Conservation (phyloP, 2,329 filamentous ascomycete genomes). For the Verticillium nonalfalfae region DNA sequence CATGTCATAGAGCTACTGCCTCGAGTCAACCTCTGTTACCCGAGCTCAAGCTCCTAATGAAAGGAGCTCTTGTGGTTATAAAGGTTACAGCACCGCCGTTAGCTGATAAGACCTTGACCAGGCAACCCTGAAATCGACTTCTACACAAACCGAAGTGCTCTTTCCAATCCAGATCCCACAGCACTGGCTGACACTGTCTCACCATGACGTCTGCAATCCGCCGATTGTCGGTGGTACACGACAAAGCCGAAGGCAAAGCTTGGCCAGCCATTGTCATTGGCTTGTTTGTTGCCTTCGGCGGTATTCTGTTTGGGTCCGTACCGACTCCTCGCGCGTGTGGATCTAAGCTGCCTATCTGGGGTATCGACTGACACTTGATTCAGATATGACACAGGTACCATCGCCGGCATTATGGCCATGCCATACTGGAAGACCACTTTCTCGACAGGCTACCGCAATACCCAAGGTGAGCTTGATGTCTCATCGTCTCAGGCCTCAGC, state of each 20-base stretch:
- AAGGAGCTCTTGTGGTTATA: not conserved
- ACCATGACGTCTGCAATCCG: not conserved
- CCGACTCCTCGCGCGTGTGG: too few relatives aligned
- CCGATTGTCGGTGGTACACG: slow-evolving; percentile 1
- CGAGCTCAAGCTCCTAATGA: not conserved
- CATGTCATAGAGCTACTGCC: not conserved
- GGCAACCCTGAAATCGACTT: not conserved
- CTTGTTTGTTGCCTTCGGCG: slow-evolving; percentile 55
- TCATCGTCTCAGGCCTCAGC: slow-evolving; percentile 52
- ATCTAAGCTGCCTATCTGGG: not conserved
- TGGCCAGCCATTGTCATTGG: slow-evolving; percentile 57
- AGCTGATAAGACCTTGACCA: too few relatives aligned
- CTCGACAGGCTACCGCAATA: slow-evolving; percentile 44
- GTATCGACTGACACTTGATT: not conserved
- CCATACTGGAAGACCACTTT: slow-evolving; percentile 44
- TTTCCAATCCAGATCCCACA: not conserved
- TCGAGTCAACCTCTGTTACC: not conserved
- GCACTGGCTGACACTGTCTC: not conserved
- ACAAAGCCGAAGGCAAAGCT: slow-evolving; percentile 36
- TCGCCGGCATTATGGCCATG: slow-evolving; percentile 52
- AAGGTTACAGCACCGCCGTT: not conserved
- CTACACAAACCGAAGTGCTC: not conserved
- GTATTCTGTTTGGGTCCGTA: slow-evolving; percentile 44
- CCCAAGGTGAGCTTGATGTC: slow-evolving; percentile 34
- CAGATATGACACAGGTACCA: slow-evolving; percentile 52